Percentiles rank a stretch among this genome's conserved stretches.
phyloP scores from a whole-genome alignment of 108 stramenopile genomes.

The Schizochytrium sp. region DNA sequence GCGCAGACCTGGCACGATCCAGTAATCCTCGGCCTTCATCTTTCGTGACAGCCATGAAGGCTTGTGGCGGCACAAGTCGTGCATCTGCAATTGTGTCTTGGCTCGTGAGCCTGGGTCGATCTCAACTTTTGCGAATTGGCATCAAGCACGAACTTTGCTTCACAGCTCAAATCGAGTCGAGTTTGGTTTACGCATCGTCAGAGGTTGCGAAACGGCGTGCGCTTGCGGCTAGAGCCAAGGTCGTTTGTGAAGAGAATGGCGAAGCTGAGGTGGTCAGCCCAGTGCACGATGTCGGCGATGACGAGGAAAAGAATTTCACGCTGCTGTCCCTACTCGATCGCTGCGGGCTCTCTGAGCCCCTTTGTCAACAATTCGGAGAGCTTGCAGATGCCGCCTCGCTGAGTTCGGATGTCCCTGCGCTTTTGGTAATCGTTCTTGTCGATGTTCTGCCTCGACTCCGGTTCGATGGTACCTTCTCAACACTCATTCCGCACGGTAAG shows the following conservation, averaged over 20 bases:
- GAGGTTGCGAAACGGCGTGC: conserved; percentile 21
- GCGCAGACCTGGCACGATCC: not conserved
- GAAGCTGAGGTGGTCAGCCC: not conserved
- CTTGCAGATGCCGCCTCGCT: too few relatives aligned
- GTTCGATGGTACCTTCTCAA: conserved; percentile 39
- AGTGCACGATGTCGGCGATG: not conserved
- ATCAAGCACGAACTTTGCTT: conserved; percentile 43
- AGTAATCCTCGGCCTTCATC: not conserved
- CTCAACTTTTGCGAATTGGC: conserved; percentile 46
- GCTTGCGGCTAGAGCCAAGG: not conserved
- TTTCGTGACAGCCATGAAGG: conserved; percentile 35
- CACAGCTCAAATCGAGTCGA: conserved; percentile 42
- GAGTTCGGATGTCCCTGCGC: conserved; percentile 27
- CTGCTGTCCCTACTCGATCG: conserved; percentile 33
- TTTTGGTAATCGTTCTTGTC: conserved; percentile 42
- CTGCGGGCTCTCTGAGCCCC: conserved; percentile 47
- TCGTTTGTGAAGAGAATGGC: not conserved
- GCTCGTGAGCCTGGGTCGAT: conserved; percentile 41
- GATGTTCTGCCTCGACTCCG: conserved; percentile 36
- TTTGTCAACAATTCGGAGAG: not conserved
- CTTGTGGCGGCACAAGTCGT: conserved; percentile 21
- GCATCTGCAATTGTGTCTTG: not conserved
- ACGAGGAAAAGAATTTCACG: not conserved
- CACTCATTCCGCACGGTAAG: conserved; percentile 34
- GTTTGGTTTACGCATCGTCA: conserved; percentile 31